Percentiles rank a stretch among this genome's conserved stretches.
These are phyloP conservation scores for Xylaria digitata DNA, from an alignment of 2,329 filamentous ascomycete species.

Conservation along the genomic window DNA sequence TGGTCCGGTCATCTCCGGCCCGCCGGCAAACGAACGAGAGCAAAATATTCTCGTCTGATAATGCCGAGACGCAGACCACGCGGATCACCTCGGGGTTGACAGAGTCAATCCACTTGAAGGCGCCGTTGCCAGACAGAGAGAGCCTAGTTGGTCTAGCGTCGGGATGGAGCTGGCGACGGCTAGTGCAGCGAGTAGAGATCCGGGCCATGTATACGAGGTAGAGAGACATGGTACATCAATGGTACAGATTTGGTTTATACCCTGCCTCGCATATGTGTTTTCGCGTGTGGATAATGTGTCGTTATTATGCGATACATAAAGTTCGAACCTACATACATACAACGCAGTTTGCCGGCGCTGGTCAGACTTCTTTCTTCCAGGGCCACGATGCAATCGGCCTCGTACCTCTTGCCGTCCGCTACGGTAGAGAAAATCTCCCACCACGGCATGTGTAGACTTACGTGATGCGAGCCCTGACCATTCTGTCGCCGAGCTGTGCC, in stretches of 20 bases:
- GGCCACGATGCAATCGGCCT: constrained; percentile 64
- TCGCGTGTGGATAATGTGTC: background rate
- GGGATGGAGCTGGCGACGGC: constrained; percentile 61
- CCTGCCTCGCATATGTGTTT: no score
- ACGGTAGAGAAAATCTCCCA: constrained; percentile 62
- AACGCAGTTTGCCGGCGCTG: constrained; percentile 64
- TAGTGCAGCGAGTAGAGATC: constrained; percentile 8
- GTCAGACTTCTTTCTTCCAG: constrained; percentile 58
- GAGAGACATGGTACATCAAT: background rate
- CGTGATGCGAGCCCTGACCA: constrained; percentile 58
- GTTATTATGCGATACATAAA: no score
- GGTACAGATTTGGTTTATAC: background rate
- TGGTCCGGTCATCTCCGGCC: constrained; percentile 55
- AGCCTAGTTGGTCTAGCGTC: constrained; percentile 54
- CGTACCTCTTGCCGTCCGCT: constrained; percentile 51
- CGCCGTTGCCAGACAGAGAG: constrained; percentile 47
- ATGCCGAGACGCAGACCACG: constrained; percentile 52
- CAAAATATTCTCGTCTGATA: constrained; percentile 55
- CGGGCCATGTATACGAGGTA: background rate
- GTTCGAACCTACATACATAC: constrained; percentile 44
- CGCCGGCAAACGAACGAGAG: constrained; percentile 41
- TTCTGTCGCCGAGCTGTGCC: constrained; percentile 54
- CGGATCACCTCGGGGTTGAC: constrained; percentile 46
- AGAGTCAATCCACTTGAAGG: constrained; percentile 42
- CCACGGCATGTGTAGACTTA: constrained; percentile 60